Evolutionary conservation across 1,139 yeast genomes (phyloP).

Genomic region (Kodamaea suecica): DNA sequence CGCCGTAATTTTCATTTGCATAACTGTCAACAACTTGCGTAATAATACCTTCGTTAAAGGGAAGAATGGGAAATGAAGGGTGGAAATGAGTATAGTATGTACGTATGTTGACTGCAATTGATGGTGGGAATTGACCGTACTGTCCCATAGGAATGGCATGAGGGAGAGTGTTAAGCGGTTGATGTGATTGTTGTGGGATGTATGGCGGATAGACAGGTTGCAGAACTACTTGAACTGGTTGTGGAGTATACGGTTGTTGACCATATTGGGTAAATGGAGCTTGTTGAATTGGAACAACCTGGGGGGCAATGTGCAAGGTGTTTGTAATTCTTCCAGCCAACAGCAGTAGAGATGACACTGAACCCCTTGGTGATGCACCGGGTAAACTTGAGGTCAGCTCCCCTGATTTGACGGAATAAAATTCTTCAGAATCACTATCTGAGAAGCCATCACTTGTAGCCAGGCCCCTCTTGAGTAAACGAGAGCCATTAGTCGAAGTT

Average conservation of each 20-base stretch:
- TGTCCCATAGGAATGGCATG: too few species aligned
- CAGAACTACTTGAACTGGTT: too few species aligned
- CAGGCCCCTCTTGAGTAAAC: constrained; percentile 28
- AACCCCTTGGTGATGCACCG: constrained; percentile 42
- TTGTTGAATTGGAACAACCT: neutral
- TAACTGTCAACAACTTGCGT: constrained; percentile 20
- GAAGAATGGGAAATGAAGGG: constrained; percentile 54
- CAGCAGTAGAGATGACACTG: constrained; percentile 44
- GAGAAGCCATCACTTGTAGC: constrained; percentile 25
- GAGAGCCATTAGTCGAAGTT: constrained; percentile 32
- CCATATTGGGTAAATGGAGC: neutral
- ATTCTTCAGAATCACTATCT: constrained; percentile 42
- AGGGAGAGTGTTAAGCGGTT: too few species aligned
- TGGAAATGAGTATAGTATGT: constrained; percentile 55
- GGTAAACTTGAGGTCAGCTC: constrained; percentile 5
- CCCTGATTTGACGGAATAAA: constrained; percentile 28
- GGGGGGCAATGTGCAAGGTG: constrained; percentile 8
- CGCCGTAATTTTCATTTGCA: too few species aligned
- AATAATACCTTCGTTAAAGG: constrained; percentile 41
- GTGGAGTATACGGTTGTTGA: too few species aligned
- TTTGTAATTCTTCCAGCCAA: constrained; percentile 39
- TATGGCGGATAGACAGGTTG: too few species aligned
- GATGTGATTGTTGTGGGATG: too few species aligned
- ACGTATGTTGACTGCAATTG: constrained; percentile 12
- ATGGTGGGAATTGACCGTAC: too few species aligned